Evolutionary conservation across 106 monocot species (phyloP).

Genomic region (Dendrobium nobile): DNA sequence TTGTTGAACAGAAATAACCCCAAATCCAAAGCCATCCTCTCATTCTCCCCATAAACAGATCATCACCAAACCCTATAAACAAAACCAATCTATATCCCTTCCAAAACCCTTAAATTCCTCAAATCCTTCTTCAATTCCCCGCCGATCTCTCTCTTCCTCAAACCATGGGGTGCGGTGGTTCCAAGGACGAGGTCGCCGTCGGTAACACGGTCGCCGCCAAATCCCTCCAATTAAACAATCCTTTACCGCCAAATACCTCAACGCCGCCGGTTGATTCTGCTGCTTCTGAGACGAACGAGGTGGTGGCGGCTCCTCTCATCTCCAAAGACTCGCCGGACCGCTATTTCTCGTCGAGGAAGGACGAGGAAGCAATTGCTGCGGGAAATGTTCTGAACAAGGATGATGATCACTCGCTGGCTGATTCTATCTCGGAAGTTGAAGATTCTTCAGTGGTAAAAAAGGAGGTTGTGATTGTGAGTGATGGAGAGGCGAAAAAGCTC

Average conservation of each 20-base stretch:
- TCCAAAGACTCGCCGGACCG: slow-evolving; percentile 7
- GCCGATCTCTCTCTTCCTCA: background rate
- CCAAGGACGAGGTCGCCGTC: slow-evolving; percentile 30
- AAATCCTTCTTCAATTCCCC: background rate
- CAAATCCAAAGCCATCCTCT: background rate
- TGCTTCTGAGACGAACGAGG: background rate
- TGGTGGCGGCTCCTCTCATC: background rate
- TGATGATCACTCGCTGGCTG: background rate
- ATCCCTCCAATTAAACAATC: background rate
- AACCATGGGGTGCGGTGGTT: slow-evolving; percentile 33
- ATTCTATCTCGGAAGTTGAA: background rate
- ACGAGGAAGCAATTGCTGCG: background rate
- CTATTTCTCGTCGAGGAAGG: slow-evolving; percentile 7
- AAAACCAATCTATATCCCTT: background rate
- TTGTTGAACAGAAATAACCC: background rate
- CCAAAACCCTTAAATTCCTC: background rate
- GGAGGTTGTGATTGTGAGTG: background rate
- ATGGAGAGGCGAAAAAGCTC: background rate
- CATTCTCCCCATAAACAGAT: background rate
- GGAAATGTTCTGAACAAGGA: background rate
- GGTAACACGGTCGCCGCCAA: slow-evolving; percentile 11
- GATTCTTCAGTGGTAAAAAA: background rate
- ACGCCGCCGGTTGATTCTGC: background rate
- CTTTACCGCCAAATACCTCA: background rate
- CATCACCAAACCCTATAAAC: too few relatives aligned